Conservation (phyloP, 2,329 filamentous ascomycete genomes). For the Cercospora janseana region DNA sequence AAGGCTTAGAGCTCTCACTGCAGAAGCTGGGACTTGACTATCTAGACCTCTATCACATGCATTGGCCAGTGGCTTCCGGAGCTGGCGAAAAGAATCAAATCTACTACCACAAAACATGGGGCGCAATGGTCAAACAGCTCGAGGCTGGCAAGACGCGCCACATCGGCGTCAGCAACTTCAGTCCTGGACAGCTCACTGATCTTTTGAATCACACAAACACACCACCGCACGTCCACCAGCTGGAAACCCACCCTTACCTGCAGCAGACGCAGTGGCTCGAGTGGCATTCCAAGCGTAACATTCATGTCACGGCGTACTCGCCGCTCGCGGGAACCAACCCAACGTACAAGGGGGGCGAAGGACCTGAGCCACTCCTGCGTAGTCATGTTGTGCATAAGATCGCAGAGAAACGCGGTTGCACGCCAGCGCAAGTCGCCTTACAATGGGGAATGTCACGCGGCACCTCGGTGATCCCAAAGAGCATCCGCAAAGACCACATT, state of each 20-base stretch:
- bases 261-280: slow-evolving; percentile 30
- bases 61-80: slow-evolving; percentile 42
- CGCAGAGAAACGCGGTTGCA: slow-evolving; percentile 60
- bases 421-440: slow-evolving; percentile 56
- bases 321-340: slow-evolving; percentile 40
- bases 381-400: slow-evolving; percentile 63
- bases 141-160: slow-evolving; percentile 32
- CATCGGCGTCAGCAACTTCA: slow-evolving; percentile 38
- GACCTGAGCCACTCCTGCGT: slow-evolving; percentile 43
- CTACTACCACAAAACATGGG: slow-evolving; percentile 34
- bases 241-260: slow-evolving; percentile 36
- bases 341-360: slow-evolving; percentile 39
- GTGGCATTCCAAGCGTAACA: slow-evolving; percentile 27
- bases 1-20: slow-evolving; percentile 41
- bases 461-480: slow-evolving; percentile 52
- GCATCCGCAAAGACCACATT: slow-evolving; percentile 43
- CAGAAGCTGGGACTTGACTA: slow-evolving; percentile 42
- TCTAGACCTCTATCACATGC: slow-evolving; percentile 49
- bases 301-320: slow-evolving; percentile 34
- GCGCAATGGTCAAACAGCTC: slow-evolving; percentile 31
- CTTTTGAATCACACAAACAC: slow-evolving; percentile 30
- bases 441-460: slow-evolving; percentile 57
- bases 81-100: slow-evolving; percentile 25
- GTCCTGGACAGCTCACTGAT: slow-evolving; percentile 29
- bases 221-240: slow-evolving; percentile 32